Evolutionary conservation across 805 yeast genomes (phyloP).

Genomic region (Grigorovia transvaalensis): DNA sequence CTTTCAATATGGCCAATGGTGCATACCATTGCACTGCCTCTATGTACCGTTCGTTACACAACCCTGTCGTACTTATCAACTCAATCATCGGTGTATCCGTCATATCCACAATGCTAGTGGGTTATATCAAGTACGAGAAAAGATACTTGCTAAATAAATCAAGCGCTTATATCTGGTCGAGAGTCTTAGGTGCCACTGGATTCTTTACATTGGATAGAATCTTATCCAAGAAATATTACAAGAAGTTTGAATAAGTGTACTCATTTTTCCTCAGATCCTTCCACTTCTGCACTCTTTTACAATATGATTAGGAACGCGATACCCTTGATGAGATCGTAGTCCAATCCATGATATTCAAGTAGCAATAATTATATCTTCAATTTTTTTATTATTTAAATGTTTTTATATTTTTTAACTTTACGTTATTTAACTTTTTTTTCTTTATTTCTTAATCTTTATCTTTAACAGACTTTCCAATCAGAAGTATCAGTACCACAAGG

Average conservation of each 20-base stretch:
- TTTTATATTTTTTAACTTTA: neutral
- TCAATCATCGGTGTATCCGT: slow-evolving; percentile 39
- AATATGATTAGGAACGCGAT: too few relatives aligned
- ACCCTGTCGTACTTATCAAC: slow-evolving; percentile 53
- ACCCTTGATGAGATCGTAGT: too few relatives aligned
- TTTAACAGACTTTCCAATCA: neutral
- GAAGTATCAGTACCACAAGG: neutral
- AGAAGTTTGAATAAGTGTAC: slow-evolving; percentile 34
- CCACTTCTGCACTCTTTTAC: neutral
- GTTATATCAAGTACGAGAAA: slow-evolving; percentile 40
- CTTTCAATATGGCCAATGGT: neutral
- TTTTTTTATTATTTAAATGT: neutral
- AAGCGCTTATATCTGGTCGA: slow-evolving; percentile 39
- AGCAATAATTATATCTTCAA: neutral
- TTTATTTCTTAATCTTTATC: neutral
- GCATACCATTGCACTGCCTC: neutral
- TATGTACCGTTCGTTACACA: slow-evolving; percentile 29
- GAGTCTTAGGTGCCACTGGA: slow-evolving; percentile 44
- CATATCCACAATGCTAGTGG: slow-evolving; percentile 38
- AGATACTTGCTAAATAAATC: slow-evolving; percentile 35
- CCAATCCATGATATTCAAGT: neutral
- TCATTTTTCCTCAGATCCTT: neutral
- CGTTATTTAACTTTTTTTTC: neutral
- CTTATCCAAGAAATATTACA: slow-evolving; percentile 44
- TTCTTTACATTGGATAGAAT: slow-evolving; percentile 45